Evolutionary conservation across 495 filamentous ascomycete genomes (phyloP), one percentile per base, ranked within the genome.

Genomic region (Aspergillus asperescens): DNA sequence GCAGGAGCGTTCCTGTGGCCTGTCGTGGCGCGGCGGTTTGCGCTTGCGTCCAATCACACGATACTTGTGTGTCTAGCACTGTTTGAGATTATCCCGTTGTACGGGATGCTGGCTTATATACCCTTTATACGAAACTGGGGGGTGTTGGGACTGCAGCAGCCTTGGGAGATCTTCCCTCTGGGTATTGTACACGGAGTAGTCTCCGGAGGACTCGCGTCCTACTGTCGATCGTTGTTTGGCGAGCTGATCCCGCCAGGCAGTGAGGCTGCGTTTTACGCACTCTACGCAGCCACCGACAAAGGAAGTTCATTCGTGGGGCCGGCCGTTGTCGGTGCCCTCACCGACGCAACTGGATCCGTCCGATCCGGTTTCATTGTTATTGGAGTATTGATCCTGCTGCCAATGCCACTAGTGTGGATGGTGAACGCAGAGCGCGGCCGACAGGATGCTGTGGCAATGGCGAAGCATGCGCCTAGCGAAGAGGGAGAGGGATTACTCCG

Each of bases 281-380:
- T 96, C 5, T 96, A 95, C 58, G 90, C 90, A 3, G 92, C 93
- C 44, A 96, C 90, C 7, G 90, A 96, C 61, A 96, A 96, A 64
- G 90, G 90, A 0, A 89, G 85, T 23, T 89, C 85, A 53, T 79
- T 96, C 24, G 90, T 96, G 56, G 90, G 90, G 0, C 90, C 90
- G 9, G 85, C 88, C 0, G 86, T 96, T 51, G 90, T 96, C 0
- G 90, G 90, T 0, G 74, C 82, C 7, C 86, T 96, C 18, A 89
- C 89, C 15, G 89, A 95, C 56, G 80, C 74, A 16, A 86, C 84
- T 3, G 89, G 90, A 0, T 83, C 88, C 55, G 91, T 96, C 48
- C 76, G 90, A 35, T 85, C 87, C 40, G 88, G 89, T 4, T 96
- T 96, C 61, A 90, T 88, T 81, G 92, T 96, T 61, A 74, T 96